Evolutionary conservation across 768 basidiomycete genomes (phyloP), one percentile per base, ranked within the genome.

Genomic region (Mycena rosella): DNA sequence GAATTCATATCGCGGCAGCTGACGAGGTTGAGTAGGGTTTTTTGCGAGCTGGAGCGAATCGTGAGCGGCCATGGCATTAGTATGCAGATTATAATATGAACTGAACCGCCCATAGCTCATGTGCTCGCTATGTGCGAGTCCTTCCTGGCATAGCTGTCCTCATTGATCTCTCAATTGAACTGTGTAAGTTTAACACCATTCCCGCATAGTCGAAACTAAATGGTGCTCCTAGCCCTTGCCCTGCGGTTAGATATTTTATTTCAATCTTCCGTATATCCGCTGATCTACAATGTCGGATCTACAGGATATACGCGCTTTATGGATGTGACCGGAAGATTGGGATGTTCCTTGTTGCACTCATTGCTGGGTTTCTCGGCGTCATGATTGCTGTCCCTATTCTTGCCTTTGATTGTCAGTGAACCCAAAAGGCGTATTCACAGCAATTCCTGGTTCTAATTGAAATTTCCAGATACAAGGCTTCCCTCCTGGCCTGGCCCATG

Each of bases 331-430:
- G 49, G 30, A 63, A 30, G 24, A 65, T 71, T 6, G 70, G 52
- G 4, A 38, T 27, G 10, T 64, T 67, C 34, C 66, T 71, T 32
- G 8, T 56, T 5, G 49, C 47, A 17, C 8, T 71, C n/a, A 47
- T 71, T 15, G 42, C 66, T 24, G 66, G 36, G 2, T 71, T 71
- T n/a, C 66, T 71, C n/a, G 70, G 57, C 1, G 70, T 71, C 38
- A 71, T 71, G 70, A 58, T 71, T 17, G 62, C 70, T 3, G 70
- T 71, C 15, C 70, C 70, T 5, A 67, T 71, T 13, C 61, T 71
- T 5, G 70, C 62, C 3, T 71, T 71, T 14, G 66, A 63, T 32
- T 71, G 70, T 67, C n/a, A 29, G 69, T 44, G 4, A 15, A 24
- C 24, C 51, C n/a, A 15, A 34, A n/a, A n/a, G n/a, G n/a, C n/a